Percentiles rank a stretch among this genome's conserved stretches.
These are phyloP conservation scores for Paulownia fortunei DNA, from an alignment of 257 asterid genomes.

Conservation along the genomic window DNA sequence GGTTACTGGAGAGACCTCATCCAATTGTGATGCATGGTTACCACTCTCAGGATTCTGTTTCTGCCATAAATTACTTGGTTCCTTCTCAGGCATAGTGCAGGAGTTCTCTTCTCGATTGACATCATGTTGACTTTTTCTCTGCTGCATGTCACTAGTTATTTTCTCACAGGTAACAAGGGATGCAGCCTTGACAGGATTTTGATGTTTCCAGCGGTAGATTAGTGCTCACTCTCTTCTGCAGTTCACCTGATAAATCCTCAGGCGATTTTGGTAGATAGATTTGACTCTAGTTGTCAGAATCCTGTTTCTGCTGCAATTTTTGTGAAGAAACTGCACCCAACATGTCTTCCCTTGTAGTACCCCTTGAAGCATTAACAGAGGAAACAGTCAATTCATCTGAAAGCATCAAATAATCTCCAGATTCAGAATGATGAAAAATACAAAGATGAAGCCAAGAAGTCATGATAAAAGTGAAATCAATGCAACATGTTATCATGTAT, in stretches of 20 bases:
- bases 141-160: slow-evolving; percentile 34
- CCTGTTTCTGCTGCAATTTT: slow-evolving; percentile 36
- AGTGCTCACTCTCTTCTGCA: slow-evolving; percentile 27
- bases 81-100: slow-evolving; percentile 30
- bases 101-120: slow-evolving; percentile 40
- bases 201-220: slow-evolving; percentile 27
- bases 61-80: slow-evolving; percentile 35
- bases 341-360: slow-evolving; percentile 38
- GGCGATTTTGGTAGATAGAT: background rate
- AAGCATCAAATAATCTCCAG: slow-evolving; percentile 24
- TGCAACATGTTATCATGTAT: background rate
- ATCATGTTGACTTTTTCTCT: slow-evolving; percentile 24
- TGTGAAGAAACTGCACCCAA: slow-evolving; percentile 40
- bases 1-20: slow-evolving; percentile 44
- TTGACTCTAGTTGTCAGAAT: slow-evolving; percentile 36
- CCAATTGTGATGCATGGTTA: slow-evolving; percentile 40
- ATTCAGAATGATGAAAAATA: slow-evolving; percentile 4
- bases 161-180: slow-evolving; percentile 27
- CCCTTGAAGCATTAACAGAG: slow-evolving; percentile 32
- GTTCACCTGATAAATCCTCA: slow-evolving; percentile 32
- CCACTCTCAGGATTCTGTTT: slow-evolving; percentile 39
- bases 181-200: slow-evolving; percentile 25
- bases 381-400: slow-evolving; percentile 29
- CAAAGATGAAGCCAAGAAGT: slow-evolving; percentile 11
- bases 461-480: background rate